Base-by-base conservation (phyloP, 768 basidiomycete species). In the Amanita brunnescens region DNA sequence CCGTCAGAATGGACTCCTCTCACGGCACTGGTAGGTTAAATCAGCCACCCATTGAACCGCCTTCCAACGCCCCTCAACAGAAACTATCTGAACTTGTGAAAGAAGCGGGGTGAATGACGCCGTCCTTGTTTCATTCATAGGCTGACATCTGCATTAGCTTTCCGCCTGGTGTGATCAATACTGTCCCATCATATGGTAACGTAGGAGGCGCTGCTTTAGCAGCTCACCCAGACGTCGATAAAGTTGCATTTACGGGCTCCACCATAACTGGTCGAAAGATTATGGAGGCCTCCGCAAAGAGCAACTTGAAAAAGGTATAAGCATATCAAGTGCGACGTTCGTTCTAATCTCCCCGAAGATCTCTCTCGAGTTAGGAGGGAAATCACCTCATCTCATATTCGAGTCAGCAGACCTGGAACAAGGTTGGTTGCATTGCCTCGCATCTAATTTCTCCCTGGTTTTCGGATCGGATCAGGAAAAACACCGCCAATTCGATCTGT, bases 201-300 rank as follows among this genome's bases (percentile, higher is more conserved):
- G 76, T 89, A 34, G 91, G 91, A 48, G 94, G 94, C 24, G 87
- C 87, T 6, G 90, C 91, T 2, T 75, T 98, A 53, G 71, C 93
- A 5, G 66, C 78, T 9, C 95, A 98, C 67, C 76, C 65, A 50
- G 88, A 86, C 57, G 85, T 98, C 42, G 91, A 96, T 71, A 95
- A 96, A 68, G 78, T 97, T 55, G 93, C 94, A 2, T 96, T 97
- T 67, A 97, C 95, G 7, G 95, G 95, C 41, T 91, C 88, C 32
- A 94, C 92, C 12, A 62, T 79, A 50, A 94, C 91, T 4, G 95
- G 95, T 20, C 79, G 92, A 20, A 88, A 85, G 61, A 82, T 98
- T 61, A 85, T 92, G 81, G 82, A 86, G 61, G 91, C 94, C 12
- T 91, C 94, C 2, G 91, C 94, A 6, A 84, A 85, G 65, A 89